phyloP scores from a whole-genome alignment of 1,139 yeast genomes.

The Kodamaea arcana region DNA sequence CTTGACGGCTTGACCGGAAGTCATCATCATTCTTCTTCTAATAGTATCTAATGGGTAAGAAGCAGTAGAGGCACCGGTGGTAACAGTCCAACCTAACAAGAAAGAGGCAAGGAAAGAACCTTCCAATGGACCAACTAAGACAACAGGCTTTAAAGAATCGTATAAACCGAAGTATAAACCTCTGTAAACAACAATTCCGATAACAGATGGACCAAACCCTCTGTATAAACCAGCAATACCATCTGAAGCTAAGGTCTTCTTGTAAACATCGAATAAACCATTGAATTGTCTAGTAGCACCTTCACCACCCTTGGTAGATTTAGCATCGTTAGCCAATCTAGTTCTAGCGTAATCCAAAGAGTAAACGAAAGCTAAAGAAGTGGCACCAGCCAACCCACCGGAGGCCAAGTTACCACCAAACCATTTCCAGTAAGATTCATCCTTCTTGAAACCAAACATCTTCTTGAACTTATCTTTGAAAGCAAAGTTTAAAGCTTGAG shows the following conservation, averaged over 20 bases:
- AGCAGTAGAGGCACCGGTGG: conserved; percentile 54
- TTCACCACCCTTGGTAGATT: conserved; percentile 43
- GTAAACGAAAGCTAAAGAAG: conserved; percentile 52
- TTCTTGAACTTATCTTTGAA: conserved; percentile 52
- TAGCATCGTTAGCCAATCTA: conserved; percentile 54
- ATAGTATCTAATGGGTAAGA: conserved; percentile 54
- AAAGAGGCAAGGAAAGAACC: conserved; percentile 53
- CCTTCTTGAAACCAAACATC: conserved; percentile 52
- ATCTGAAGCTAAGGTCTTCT: conserved; percentile 51
- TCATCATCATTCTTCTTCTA: conserved; percentile 58
- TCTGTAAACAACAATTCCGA: conserved; percentile 54
- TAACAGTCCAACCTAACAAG: conserved; percentile 54
- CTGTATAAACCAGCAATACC: conserved; percentile 57
- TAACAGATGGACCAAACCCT: conserved; percentile 55
- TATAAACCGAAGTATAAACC: conserved; percentile 54
- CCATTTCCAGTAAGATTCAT: conserved; percentile 48
- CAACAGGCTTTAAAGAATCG: conserved; percentile 53
- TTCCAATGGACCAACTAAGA: conserved; percentile 52
- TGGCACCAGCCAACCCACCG: conserved; percentile 56
- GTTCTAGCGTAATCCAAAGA: conserved; percentile 55
- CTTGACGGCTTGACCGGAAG: conserved; percentile 54
- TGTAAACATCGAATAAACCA: conserved; percentile 53
- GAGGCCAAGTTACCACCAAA: conserved; percentile 55
- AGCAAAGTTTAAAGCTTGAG: conserved; percentile 52
- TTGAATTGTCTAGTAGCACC: conserved; percentile 49